Evolutionary conservation across 306 rosid genomes (phyloP), one percentile per base, ranked within the genome.

Genomic region (Gillenia trifoliata): DNA sequence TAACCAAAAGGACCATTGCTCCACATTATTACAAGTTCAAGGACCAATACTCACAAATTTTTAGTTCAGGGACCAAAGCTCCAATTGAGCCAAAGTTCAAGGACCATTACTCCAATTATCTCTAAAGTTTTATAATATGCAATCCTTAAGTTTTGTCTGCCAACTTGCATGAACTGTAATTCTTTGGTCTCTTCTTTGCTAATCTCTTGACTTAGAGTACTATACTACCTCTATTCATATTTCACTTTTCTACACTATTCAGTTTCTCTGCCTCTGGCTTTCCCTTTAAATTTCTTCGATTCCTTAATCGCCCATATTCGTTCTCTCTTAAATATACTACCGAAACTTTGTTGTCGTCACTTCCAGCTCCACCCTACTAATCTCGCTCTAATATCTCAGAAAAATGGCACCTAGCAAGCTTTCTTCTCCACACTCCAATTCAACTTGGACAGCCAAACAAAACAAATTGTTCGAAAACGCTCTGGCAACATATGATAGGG

Each of bases 381-480:
- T 62, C 43, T 34, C 63, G 72, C 22, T 62, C 71, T 57, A 19
- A 45, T 64, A 66, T 77, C 64, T 69, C 76, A 64, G 74, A 68
- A 67, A 71, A 75, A 89, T 89, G 96, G 79, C 78, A 81, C 65
- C 88, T 41, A 70, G 64, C 67, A 71, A 69, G 49, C 62, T 68
- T 66, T 68, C 83, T 60, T 77, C 81, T 33, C 66, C 85, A 40
- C 62, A 61, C 62, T 74, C 81, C 41, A 70, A 50, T 62, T 38
- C 70, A 22, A 76, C 74, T 67, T 91, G 93, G 93, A 87, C 90
- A 60, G 78, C 79, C 25, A 66, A 81, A 83, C 81, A 91, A 81
- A 83, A 88, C 76, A 85, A 85, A 78, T 50, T 77, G 80, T 87
- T 85, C 40, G 96, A 91, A 76, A 88, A 73, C 78, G 93, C 88